Percentiles rank a stretch among this genome's conserved stretches.
These are phyloP conservation scores for Xylaria sp. DNA, from an alignment of 495 filamentous ascomycete genomes.

Conservation along the genomic window DNA sequence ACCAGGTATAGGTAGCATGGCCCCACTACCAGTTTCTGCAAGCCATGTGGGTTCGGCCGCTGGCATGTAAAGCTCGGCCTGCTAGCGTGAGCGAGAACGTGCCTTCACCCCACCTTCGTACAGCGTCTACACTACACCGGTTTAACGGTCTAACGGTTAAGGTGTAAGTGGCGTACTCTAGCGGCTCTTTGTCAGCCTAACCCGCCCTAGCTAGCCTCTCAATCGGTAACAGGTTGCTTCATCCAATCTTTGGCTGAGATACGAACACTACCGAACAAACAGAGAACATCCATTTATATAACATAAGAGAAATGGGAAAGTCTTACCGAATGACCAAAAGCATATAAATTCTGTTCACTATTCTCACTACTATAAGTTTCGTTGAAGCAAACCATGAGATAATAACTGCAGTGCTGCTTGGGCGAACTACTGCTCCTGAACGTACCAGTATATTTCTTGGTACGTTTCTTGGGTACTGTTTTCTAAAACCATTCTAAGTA, in stretches of 20 bases:
- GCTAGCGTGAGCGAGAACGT: slow-evolving; percentile 14
- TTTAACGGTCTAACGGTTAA: not conserved
- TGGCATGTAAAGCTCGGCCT: not conserved
- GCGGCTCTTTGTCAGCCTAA: not conserved
- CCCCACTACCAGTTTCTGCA: slow-evolving; percentile 25
- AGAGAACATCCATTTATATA: not conserved
- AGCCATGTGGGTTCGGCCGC: slow-evolving; percentile 20
- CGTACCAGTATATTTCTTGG: too few species aligned
- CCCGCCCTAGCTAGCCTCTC: not conserved
- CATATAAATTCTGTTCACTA: not conserved
- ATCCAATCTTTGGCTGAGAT: not conserved
- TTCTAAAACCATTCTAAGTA: not conserved
- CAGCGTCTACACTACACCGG: not conserved
- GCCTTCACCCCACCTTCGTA: slow-evolving; percentile 1
- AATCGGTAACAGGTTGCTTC: not conserved
- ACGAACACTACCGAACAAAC: not conserved
- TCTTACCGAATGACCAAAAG: not conserved
- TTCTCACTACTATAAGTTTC: not conserved
- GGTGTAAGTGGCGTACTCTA: not conserved
- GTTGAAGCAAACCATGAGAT: not conserved
- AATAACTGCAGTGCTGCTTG: too few species aligned
- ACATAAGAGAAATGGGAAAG: not conserved
- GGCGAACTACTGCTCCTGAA: too few species aligned
- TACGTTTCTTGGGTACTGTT: too few species aligned
- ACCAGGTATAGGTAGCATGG: not conserved